These are phyloP conservation scores for Ceriops decandra DNA, from an alignment of 345 rosid genomes.

Conservation along the genomic window DNA sequence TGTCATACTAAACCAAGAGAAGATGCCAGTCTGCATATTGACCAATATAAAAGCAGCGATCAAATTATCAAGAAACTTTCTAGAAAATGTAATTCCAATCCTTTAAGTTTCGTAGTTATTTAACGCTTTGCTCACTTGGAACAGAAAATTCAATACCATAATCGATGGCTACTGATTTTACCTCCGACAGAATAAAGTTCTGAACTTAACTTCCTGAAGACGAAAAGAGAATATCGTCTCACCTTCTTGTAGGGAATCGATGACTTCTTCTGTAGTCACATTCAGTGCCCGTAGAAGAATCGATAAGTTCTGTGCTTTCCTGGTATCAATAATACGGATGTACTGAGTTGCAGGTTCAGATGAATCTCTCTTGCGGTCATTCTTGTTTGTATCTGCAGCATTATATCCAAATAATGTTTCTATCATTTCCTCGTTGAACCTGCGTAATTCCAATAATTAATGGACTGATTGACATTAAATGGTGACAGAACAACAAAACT, in stretches of 20 bases:
- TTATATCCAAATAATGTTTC: constrained; percentile 28
- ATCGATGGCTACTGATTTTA: too few species aligned
- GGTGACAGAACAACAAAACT: background rate
- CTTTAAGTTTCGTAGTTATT: too few species aligned
- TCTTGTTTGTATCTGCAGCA: constrained; percentile 7
- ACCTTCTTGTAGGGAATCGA: constrained; percentile 26
- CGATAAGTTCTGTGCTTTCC: constrained; percentile 30
- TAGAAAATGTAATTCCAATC: background rate
- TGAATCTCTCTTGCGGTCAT: constrained; percentile 12
- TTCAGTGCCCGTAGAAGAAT: constrained; percentile 30
- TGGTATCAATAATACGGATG: constrained; percentile 21
- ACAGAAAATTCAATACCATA: too few species aligned
- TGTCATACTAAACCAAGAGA: background rate
- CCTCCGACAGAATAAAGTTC: too few species aligned
- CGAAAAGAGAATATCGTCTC: background rate
- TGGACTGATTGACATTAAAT: background rate
- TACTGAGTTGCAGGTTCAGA: constrained; percentile 14
- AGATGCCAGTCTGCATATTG: background rate
- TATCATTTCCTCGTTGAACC: constrained; percentile 34
- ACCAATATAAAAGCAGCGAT: background rate
- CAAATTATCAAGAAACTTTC: background rate
- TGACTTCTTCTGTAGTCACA: constrained; percentile 25
- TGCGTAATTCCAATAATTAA: constrained; percentile 5
- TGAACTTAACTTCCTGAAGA: too few species aligned
- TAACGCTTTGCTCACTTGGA: too few species aligned